phyloP scores from a whole-genome alignment of 441 rosid species.

The Macaranga tanarius region DNA sequence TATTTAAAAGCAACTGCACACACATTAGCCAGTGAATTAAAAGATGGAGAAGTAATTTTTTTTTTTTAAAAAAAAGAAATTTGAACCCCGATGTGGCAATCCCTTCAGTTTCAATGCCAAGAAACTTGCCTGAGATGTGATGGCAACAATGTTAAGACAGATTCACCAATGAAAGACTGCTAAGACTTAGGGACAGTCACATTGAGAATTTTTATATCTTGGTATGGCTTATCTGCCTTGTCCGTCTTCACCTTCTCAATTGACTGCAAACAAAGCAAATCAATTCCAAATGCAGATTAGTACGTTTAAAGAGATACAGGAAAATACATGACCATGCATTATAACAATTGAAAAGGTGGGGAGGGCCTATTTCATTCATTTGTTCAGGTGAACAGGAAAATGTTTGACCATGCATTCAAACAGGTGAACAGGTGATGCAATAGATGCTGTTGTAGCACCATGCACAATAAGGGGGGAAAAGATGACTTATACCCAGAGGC shows the following conservation, averaged over 20 bases:
- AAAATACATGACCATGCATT: not conserved
- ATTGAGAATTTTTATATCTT: constrained; percentile 85
- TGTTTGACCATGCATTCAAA: too few species aligned
- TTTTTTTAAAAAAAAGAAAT: not conserved
- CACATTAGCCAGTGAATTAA: not conserved
- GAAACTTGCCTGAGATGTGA: constrained; percentile 13
- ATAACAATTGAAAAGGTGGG: not conserved
- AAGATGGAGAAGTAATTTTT: too few species aligned
- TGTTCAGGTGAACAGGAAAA: too few species aligned
- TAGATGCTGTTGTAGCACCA: not conserved
- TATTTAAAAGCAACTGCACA: not conserved
- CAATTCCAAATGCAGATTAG: constrained; percentile 3
- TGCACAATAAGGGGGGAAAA: not conserved
- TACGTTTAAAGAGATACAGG: not conserved
- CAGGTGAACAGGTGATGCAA: too few species aligned
- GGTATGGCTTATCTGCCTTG: constrained; percentile 77
- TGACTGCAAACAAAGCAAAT: constrained; percentile 42
- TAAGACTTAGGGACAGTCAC: constrained; percentile 85
- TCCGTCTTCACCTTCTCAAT: constrained; percentile 98
- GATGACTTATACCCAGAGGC: not conserved
- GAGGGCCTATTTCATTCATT: not conserved
- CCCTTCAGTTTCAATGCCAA: not conserved
- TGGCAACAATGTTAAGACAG: constrained; percentile 3
- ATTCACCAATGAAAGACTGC: constrained; percentile 8
- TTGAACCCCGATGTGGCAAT: not conserved